Evolutionary conservation across 805 yeast genomes (phyloP).

Genomic region (Schwanniomyces vanrijiae): DNA sequence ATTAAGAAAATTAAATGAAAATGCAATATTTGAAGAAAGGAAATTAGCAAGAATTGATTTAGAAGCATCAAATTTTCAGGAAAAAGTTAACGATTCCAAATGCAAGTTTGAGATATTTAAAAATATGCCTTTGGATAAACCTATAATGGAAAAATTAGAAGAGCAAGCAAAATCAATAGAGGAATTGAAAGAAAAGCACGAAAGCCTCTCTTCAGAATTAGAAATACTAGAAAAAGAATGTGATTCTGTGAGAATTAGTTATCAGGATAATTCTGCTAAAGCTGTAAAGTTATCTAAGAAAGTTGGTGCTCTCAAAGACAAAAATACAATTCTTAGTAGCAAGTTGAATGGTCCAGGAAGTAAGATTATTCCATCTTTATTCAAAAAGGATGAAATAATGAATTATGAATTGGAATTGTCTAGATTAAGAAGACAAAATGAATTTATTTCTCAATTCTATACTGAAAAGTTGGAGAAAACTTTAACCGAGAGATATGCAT

Average conservation of each 20-base stretch:
- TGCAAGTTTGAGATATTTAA: slow-evolving; percentile 11
- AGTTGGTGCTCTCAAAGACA: slow-evolving; percentile 18
- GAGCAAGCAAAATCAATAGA: slow-evolving; percentile 21
- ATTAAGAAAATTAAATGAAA: slow-evolving; percentile 35
- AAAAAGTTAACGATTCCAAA: slow-evolving; percentile 12
- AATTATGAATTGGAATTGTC: slow-evolving; percentile 25
- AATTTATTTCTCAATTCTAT: slow-evolving; percentile 26
- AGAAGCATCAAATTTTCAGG: slow-evolving; percentile 23
- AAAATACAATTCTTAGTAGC: slow-evolving; percentile 14
- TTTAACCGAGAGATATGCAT: slow-evolving; percentile 30
- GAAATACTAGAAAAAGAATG: slow-evolving; percentile 25
- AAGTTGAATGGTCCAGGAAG: slow-evolving; percentile 37
- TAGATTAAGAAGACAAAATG: slow-evolving; percentile 25
- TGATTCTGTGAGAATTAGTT: slow-evolving; percentile 26
- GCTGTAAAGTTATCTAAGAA: slow-evolving; percentile 30
- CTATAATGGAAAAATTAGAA: slow-evolving; percentile 6
- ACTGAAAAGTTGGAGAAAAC: slow-evolving; percentile 34
- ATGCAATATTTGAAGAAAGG: slow-evolving; percentile 30
- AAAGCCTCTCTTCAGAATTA: slow-evolving; percentile 22
- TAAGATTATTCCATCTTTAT: slow-evolving; percentile 31
- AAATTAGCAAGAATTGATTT: slow-evolving; percentile 30
- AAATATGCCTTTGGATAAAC: slow-evolving; percentile 1
- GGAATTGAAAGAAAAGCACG: slow-evolving; percentile 26
- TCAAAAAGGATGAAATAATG: slow-evolving; percentile 32
- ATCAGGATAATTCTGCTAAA: slow-evolving; percentile 33